A percentile compares a stretch with the other conserved stretches of the same genome.
Conservation (phyloP, 2,329 filamentous ascomycete genomes). For the Lanzia echinophila region DNA sequence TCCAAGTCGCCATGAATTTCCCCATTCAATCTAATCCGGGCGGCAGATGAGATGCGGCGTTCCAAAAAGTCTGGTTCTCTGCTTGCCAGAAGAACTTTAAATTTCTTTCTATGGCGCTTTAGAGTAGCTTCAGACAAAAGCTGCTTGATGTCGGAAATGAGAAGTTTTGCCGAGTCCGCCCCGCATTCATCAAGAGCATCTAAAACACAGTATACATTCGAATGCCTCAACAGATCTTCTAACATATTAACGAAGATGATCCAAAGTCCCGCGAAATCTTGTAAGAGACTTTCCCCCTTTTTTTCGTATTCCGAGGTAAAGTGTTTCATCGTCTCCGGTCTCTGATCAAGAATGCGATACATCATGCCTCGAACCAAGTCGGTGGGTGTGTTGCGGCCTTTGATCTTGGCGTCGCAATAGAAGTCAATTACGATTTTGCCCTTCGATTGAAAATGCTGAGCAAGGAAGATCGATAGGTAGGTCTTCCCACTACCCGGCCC, state of each 20-base stretch:
- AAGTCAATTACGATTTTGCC: constrained; percentile 24
- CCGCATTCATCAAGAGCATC: background rate
- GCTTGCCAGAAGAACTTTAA: constrained; percentile 15
- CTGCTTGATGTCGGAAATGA: background rate
- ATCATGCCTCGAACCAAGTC: constrained; percentile 39
- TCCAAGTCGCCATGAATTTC: too few species aligned
- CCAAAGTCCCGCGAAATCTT: background rate
- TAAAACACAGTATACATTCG: background rate
- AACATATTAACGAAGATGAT: background rate
- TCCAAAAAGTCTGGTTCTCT: too few species aligned
- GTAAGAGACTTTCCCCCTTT: constrained; percentile 7
- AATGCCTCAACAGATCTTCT: background rate
- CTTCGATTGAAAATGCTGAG: constrained; percentile 14
- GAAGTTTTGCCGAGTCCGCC: background rate
- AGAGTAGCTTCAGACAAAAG: constrained; percentile 14
- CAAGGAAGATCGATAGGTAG: constrained; percentile 28
- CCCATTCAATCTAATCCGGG: too few species aligned
- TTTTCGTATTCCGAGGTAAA: background rate
- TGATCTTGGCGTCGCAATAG: constrained; percentile 40
- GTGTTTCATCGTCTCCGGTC: constrained; percentile 7
- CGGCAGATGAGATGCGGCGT: too few species aligned
- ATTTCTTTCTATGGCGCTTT: constrained; percentile 10
- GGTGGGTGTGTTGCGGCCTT: constrained; percentile 33
- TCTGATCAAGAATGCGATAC: constrained; percentile 31
- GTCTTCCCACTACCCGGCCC: constrained; percentile 35